Evolutionary conservation across 352 stramenopile species (phyloP).

Genomic region (Pythium grandisporangium): DNA sequence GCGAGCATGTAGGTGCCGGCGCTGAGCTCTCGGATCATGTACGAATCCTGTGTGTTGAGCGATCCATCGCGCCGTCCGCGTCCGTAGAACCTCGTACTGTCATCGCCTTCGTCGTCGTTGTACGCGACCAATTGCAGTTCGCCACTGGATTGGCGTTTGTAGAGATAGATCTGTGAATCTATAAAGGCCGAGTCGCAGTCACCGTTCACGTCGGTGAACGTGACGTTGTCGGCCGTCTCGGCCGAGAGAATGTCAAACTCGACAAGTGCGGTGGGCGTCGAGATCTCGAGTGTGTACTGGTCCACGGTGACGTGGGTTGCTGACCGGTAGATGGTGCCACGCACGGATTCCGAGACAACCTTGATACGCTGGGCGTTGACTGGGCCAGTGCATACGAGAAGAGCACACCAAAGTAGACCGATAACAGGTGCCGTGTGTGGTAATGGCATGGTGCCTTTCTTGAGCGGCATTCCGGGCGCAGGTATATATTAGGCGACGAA

Average conservation of each 20-base stretch:
- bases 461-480: no score
- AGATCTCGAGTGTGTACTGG: constrained; percentile 41
- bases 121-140: constrained; percentile 26
- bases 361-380: no score
- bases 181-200: constrained; percentile 72
- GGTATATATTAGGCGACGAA: no score
- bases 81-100: constrained; percentile 35
- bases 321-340: constrained; percentile 46
- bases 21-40: constrained; percentile 35
- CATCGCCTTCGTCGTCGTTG: constrained; percentile 60
- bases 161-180: constrained; percentile 52
- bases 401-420: no score
- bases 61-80: constrained; percentile 34
- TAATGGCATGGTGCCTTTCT: no score
- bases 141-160: constrained; percentile 13
- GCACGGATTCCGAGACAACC: constrained; percentile 24
- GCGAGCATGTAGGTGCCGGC: constrained; percentile 45
- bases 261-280: constrained; percentile 25
- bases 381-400: no score
- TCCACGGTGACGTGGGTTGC: constrained; percentile 42
- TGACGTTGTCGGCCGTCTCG: constrained; percentile 39
- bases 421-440: no score
- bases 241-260: constrained; percentile 63
- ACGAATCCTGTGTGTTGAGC: constrained; percentile 38
- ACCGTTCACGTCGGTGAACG: constrained; percentile 46